A percentile compares a stretch with the other conserved stretches of the same genome.
Conservation (phyloP, 331 rosid genomes). For the Phaseolus coccineus region DNA sequence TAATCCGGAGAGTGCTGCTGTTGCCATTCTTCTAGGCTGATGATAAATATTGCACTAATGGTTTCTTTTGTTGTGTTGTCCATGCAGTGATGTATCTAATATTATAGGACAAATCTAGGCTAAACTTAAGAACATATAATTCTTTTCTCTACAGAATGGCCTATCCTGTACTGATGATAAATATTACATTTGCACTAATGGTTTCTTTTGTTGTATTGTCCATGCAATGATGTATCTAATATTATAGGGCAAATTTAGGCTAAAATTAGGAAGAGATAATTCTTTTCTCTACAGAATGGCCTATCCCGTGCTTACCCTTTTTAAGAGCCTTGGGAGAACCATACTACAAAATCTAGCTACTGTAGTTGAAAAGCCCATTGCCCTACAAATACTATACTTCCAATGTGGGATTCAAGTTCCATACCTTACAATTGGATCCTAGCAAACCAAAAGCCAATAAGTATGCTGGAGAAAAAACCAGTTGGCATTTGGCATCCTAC, state of each 20-base stretch:
- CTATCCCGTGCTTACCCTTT: not conserved
- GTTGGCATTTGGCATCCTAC: constrained; percentile 18
- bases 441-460: not conserved
- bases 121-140: not conserved
- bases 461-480: constrained; percentile 5
- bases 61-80: not conserved
- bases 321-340: not conserved
- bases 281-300: not conserved
- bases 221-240: not conserved
- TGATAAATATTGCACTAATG: constrained; percentile 14
- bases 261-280: not conserved
- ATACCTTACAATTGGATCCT: not conserved
- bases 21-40: not conserved
- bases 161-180: not conserved
- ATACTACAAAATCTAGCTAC: not conserved
- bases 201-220: not conserved
- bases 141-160: not conserved
- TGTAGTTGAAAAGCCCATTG: not conserved
- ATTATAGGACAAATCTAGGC: not conserved
- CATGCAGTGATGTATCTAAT: not conserved
- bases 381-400: not conserved
- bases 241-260: not conserved
- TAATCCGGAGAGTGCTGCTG: constrained; percentile 12
- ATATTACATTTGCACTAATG: too few species aligned
- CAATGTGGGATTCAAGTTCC: not conserved